These are phyloP conservation scores for Solanum hybrid DNA, from an alignment of 305 asterid genomes.

Conservation along the genomic window DNA sequence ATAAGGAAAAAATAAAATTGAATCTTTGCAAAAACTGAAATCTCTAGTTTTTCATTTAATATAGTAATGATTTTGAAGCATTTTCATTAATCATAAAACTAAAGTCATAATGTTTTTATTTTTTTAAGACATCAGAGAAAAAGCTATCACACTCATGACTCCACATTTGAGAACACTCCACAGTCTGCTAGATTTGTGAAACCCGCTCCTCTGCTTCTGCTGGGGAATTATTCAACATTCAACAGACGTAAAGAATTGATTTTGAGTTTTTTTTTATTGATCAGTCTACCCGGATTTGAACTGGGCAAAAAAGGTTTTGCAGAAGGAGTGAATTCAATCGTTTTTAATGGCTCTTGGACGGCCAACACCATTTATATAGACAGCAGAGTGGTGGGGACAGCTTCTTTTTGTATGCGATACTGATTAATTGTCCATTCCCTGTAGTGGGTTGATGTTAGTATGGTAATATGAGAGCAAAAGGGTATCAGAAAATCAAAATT, in stretches of 20 bases:
- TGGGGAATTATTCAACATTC: background rate
- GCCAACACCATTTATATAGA: background rate
- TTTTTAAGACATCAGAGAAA: background rate
- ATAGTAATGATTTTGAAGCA: background rate
- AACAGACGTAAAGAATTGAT: background rate
- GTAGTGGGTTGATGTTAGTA: background rate
- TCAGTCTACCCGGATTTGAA: background rate
- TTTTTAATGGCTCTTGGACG: background rate
- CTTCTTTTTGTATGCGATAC: background rate
- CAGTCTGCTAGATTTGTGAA: background rate
- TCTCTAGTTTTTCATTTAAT: background rate
- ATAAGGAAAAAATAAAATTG: no score
- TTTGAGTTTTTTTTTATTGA: background rate
- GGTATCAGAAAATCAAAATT: background rate
- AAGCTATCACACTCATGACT: background rate
- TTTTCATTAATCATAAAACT: background rate
- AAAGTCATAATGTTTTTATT: background rate
- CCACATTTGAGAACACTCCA: background rate
- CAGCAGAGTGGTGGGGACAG: background rate
- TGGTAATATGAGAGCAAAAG: background rate
- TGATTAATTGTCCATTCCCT: background rate
- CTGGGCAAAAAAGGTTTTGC: background rate
- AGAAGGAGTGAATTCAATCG: background rate
- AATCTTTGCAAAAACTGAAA: background rate
- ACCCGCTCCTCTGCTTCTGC: background rate